Evolutionary conservation across 2,329 filamentous ascomycete genomes (phyloP).

Genomic region (Fusarium pseudograminearum): DNA sequence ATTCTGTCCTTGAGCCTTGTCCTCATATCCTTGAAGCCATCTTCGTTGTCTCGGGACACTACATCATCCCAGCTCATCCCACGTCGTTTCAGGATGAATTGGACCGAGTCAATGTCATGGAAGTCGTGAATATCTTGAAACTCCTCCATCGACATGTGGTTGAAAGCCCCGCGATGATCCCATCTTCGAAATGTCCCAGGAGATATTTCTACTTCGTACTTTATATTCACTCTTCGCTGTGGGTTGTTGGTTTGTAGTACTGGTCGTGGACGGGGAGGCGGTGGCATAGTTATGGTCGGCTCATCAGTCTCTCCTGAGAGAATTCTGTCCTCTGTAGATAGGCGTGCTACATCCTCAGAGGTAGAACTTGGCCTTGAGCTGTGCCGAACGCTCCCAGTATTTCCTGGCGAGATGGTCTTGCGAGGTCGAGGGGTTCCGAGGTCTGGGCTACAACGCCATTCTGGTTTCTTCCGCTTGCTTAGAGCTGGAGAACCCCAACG

Average conservation of each 20-base stretch:
- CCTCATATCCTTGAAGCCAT: constrained; percentile 20
- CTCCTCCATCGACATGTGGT: constrained; percentile 1
- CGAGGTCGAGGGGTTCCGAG: neutral
- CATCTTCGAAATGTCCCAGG: neutral
- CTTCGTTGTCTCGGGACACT: neutral
- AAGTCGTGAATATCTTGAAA: neutral
- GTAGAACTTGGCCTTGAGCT: neutral
- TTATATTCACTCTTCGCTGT: neutral
- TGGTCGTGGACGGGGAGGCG: neutral
- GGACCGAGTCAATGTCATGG: neutral
- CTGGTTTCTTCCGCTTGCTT: neutral
- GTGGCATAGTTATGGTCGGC: neutral
- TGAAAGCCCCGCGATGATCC: neutral
- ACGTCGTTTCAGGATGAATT: constrained; percentile 7
- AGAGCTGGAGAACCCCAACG: neutral
- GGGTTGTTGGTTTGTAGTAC: neutral
- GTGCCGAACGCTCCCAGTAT: rapidly evolving
- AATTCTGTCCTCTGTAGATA: neutral
- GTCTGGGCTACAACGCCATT: neutral
- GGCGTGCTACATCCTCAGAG: neutral
- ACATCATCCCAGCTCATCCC: constrained; percentile 25
- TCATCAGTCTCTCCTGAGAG: neutral
- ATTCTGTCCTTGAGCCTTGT: constrained; percentile 5
- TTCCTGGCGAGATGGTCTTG: neutral
- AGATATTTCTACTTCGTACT: neutral